These are phyloP conservation scores for Wallacemonas sp. DNA, from an alignment of 208 protist genomes.

Conservation along the genomic window DNA sequence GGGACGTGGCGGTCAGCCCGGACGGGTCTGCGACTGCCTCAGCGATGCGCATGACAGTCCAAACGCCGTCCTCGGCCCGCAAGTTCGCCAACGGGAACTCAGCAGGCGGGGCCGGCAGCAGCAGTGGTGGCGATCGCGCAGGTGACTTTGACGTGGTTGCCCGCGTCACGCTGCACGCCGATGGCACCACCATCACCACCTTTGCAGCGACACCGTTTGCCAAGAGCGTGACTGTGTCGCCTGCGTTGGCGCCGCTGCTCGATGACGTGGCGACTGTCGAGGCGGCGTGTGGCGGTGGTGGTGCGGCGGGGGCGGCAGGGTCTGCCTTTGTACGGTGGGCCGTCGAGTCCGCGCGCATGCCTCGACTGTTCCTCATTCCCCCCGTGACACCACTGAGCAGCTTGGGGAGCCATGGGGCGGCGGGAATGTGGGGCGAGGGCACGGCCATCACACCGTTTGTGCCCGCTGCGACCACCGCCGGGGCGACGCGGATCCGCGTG, in stretches of 20 bases:
- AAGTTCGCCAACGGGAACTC: constrained; percentile 4
- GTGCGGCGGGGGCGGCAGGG: too few species aligned
- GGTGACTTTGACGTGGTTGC: constrained; percentile 24
- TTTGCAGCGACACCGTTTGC: constrained; percentile 13
- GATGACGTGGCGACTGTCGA: constrained; percentile 23
- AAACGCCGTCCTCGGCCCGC: constrained; percentile 6
- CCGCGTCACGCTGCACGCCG: constrained; percentile 51
- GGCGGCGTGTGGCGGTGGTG: constrained; percentile 18
- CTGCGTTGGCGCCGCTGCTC: constrained; percentile 31
- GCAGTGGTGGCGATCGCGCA: too few species aligned
- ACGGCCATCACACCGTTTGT: not conserved
- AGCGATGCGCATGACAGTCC: not conserved
- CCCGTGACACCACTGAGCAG: not conserved
- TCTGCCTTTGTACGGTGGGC: constrained; percentile 46
- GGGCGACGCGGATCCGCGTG: not conserved
- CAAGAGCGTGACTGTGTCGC: constrained; percentile 12
- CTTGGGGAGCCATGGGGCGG: too few species aligned
- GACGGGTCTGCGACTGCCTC: not conserved
- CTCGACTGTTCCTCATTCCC: constrained; percentile 67
- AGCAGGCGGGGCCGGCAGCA: too few species aligned
- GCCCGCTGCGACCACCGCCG: not conserved
- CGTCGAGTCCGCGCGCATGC: constrained; percentile 65
- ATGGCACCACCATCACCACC: constrained; percentile 66
- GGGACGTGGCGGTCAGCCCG: not conserved
- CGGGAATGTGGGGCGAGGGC: not conserved